Evolutionary conservation across 176 grass and related monocot species (phyloP).

Genomic region (Leersia perrieri): DNA sequence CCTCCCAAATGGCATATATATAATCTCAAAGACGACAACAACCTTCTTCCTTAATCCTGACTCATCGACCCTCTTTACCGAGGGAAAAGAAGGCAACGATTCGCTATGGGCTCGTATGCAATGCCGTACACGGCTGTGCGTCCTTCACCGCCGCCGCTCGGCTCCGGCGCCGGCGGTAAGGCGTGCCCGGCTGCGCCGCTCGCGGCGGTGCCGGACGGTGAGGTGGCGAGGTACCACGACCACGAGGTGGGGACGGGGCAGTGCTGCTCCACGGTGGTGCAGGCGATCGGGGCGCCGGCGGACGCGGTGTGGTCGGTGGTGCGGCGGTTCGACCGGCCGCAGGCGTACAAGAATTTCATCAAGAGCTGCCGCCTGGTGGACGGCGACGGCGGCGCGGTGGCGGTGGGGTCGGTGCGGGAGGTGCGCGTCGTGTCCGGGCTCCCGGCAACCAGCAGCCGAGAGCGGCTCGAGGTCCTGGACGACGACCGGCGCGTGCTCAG

Average conservation of each 20-base stretch:
- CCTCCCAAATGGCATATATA: slow-evolving; percentile 20
- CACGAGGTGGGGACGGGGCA: slow-evolving; percentile 53
- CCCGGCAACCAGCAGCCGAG: slow-evolving; percentile 58
- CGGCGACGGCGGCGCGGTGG: slow-evolving; percentile 60
- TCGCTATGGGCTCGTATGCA: not conserved
- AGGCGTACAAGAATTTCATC: slow-evolving; percentile 85
- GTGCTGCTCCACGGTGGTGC: slow-evolving; percentile 57
- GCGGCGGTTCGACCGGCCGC: slow-evolving; percentile 78
- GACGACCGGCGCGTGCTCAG: slow-evolving; percentile 70
- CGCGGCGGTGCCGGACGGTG: slow-evolving; percentile 5
- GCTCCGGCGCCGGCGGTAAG: slow-evolving; percentile 10
- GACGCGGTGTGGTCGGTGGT: slow-evolving; percentile 84
- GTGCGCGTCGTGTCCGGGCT: slow-evolving; percentile 62
- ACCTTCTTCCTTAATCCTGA: slow-evolving; percentile 25
- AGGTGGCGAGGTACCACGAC: slow-evolving; percentile 63
- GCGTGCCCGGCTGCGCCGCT: not conserved
- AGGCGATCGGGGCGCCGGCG: slow-evolving; percentile 47
- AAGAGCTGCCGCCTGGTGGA: slow-evolving; percentile 67
- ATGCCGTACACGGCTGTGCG: slow-evolving; percentile 41
- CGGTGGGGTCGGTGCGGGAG: slow-evolving; percentile 70
- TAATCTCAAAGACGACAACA: not conserved
- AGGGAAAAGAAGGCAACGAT: not conserved
- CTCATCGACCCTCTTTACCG: not conserved
- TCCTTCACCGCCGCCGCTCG: slow-evolving; percentile 24
- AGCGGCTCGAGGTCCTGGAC: slow-evolving; percentile 82